Evolutionary conservation across 345 rosid genomes (phyloP), one percentile per base, ranked within the genome.

Genomic region (Aquilaria yunnanensis): DNA sequence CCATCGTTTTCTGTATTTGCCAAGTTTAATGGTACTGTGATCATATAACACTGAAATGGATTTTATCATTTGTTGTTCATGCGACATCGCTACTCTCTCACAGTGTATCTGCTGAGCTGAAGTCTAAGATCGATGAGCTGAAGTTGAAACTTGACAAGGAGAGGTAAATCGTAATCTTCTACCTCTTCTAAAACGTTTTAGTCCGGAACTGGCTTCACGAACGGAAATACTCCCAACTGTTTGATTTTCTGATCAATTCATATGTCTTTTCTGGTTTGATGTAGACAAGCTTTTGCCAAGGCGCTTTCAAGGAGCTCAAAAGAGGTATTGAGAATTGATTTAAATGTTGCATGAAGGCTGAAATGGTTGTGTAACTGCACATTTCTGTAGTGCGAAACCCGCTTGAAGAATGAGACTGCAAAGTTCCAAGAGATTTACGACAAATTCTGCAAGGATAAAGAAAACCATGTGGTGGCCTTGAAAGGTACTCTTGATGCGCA

Each of bases 101-200:
- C 77, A 88, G 96, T 56, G 94, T 91, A 47, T 80, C 87, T 59
- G 67, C 85, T 54, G 96, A 88, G 72, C 68, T 91, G 31, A 82
- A 75, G 82, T 77, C 87, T 51, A 86, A 70, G 74, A 74, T 81
- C 29, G 84, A 81, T n/a, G 92, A 88, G 54, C 49, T 91, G 82
- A 91, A 84, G 74, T 64, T 77, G 5, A 91, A 79, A 67, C 72
- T 85, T 31, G 96, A 86, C 73, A 88, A 82, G 77, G 97, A 88
- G 57, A 83, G 96, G 97, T 91, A 76, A 63, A 63, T 10, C 56
- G 13, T 50, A 54, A 64, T 54, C n/a, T 59, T 33, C 51, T 9
- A 41, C 45, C 33, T 47, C 37, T 12, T 13, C 47, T 29, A 50
- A 4, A 32, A 50, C 54, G 5, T 6, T 8, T 37, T 37, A 37